Conservation (phyloP, 1,284 basidiomycete genomes). For the Hymenochaete sp. region DNA sequence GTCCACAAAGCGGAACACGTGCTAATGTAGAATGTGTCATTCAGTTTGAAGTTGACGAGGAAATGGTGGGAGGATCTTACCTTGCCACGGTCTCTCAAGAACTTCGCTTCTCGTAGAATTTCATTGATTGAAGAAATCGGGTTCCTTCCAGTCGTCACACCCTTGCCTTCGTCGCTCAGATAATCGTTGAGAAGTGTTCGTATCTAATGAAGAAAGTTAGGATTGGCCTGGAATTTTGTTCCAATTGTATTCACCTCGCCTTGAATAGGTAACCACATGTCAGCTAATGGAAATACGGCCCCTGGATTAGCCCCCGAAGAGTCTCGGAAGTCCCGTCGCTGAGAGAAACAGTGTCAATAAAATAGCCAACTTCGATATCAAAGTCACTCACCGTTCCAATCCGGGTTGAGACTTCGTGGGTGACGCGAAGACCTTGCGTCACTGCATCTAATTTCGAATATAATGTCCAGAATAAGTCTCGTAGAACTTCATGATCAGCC, state of each 20-base stretch:
- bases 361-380: conserved; percentile 3
- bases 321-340: conserved; percentile 86
- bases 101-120: conserved; percentile 78
- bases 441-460: conserved; percentile 96
- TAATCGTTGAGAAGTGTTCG: conserved; percentile 86
- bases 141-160: conserved; percentile 68
- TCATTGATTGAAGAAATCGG: conserved; percentile 93
- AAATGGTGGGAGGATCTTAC: conserved; percentile 31
- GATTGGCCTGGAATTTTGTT: conserved; percentile 13
- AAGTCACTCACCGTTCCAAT: conserved; percentile 68
- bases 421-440: conserved; percentile 85
- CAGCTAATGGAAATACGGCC: conserved; percentile 69
- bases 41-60: not conserved
- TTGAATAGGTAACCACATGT: conserved; percentile 91
- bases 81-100: conserved; percentile 70
- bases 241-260: conserved; percentile 54
- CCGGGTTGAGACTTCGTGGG: conserved; percentile 85
- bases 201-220: conserved; percentile 45
- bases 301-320: conserved; percentile 67
- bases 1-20: conserved; percentile 86
- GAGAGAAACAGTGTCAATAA: conserved; percentile 15
- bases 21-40: conserved; percentile 32
- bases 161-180: conserved; percentile 81
- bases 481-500: conserved; percentile 76
- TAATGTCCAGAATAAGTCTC: conserved; percentile 95